These are phyloP conservation scores for Lodderomyces margitis DNA, from an alignment of 1,139 yeast species.

Conservation along the genomic window DNA sequence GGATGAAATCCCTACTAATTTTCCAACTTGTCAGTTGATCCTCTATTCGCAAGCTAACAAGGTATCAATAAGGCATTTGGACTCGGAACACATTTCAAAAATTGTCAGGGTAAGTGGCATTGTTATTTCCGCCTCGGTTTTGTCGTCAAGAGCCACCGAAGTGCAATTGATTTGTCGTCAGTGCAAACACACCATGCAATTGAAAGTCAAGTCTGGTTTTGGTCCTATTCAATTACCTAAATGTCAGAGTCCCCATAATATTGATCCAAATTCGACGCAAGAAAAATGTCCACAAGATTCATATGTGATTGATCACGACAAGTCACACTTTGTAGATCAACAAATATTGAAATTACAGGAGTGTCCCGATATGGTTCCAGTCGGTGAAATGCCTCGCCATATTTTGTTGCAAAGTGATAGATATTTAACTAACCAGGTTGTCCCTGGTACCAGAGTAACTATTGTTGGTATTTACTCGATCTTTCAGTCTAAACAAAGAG, in stretches of 20 bases:
- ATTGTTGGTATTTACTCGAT: constrained; percentile 90
- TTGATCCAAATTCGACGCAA: constrained; percentile 36
- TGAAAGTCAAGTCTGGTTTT: constrained; percentile 70
- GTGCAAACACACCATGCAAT: constrained; percentile 76
- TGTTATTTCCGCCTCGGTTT: constrained; percentile 85
- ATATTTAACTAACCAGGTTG: constrained; percentile 81
- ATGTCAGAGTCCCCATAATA: constrained; percentile 64
- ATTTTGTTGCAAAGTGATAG: constrained; percentile 86
- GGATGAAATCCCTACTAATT: constrained; percentile 53
- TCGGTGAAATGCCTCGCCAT: constrained; percentile 98
- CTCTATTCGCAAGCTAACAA: constrained; percentile 72
- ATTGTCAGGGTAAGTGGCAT: constrained; percentile 92
- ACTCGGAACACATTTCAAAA: constrained; percentile 84
- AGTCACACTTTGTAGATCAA: constrained; percentile 89
- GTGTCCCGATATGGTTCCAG: constrained; percentile 96
- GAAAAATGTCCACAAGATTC: constrained; percentile 89
- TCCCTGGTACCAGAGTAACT: constrained; percentile 94
- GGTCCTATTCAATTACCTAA: constrained; percentile 77
- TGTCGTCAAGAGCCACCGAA: constrained; percentile 82
- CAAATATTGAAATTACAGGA: constrained; percentile 93
- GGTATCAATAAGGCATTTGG: constrained; percentile 75
- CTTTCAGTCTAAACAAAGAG: constrained; percentile 58
- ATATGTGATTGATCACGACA: constrained; percentile 88
- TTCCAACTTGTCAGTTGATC: constrained; percentile 84
- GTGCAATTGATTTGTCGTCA: constrained; percentile 84